Base-by-base conservation (phyloP, 345 rosid genomes). In the Syzygium grande region DNA sequence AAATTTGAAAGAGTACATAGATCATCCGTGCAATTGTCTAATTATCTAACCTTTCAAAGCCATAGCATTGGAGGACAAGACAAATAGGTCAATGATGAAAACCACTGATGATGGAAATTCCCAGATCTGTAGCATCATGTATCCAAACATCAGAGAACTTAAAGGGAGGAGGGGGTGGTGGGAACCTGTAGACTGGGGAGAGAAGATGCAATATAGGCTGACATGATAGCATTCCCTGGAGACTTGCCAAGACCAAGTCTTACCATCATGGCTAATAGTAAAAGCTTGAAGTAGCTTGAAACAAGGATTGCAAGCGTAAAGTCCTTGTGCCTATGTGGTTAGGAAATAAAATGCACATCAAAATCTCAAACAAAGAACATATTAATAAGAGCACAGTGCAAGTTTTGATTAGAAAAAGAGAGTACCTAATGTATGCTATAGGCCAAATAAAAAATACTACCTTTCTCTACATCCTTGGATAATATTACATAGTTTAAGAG, bases 241-340 rank as follows among this genome's bases (percentile, higher is more conserved):
- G 53, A 16, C 38, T 49, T 49, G 46, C 52, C 29, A 17, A 49
- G 85, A 30, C 43, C 52, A 52, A 61, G 54, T 73, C 92, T 59
- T 92, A 96, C 98, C 97, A 89, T 94, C 95, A 93, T 92, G 86
- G 95, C 94, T 79, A 94, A 51, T 85, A 94, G 94, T 87, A 93
- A 92, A 90, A 95, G 91, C 97, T 94, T 96, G 91, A 93, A 91
- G 87, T 94, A 95, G 91, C 99, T 96, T 52, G 97, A 97, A 90
- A 97, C 92, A 27, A 96, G 88, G 84, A 95, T 87, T 51, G 93
- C 94, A 49, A 92, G 91, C 84, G 93, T 73, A 92, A 94, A 84
- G 86, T 94, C 94, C 90, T 89, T 92, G 87, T 86, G 87, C 89
- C 96, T 94, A 91, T 10, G 1, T 38, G 14, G 83, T 73, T 73